Percentiles rank a stretch among this genome's conserved stretches.
Conservation (phyloP, 805 yeast species). For the Starmera quercuum region DNA sequence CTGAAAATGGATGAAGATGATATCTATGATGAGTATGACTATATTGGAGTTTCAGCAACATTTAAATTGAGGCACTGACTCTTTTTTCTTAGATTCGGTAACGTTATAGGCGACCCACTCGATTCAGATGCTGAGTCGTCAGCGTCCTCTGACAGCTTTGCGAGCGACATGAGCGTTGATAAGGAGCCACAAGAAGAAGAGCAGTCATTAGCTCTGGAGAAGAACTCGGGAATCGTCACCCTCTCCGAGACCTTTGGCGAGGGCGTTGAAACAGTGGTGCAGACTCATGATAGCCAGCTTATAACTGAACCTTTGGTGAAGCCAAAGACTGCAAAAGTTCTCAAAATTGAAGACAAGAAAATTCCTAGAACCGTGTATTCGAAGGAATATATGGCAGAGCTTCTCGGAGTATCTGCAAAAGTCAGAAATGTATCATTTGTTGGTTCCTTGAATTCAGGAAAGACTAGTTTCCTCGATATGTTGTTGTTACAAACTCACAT, state of each 20-base stretch:
- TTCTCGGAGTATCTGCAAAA: constrained; percentile 49
- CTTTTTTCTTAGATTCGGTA: constrained; percentile 42
- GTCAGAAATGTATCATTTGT: constrained; percentile 67
- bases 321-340: constrained; percentile 35
- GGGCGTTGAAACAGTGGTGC: constrained; percentile 59
- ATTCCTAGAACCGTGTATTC: constrained; percentile 58
- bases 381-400: constrained; percentile 49
- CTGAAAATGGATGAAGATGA: constrained; percentile 45
- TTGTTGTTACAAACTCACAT: constrained; percentile 61
- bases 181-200: constrained; percentile 5
- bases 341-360: constrained; percentile 40
- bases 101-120: constrained; percentile 45
- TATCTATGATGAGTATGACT: constrained; percentile 60
- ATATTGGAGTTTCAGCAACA: background rate
- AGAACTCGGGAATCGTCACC: constrained; percentile 34
- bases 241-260: constrained; percentile 44
- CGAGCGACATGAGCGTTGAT: constrained; percentile 1
- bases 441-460: constrained; percentile 84
- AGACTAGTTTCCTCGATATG: constrained; percentile 69
- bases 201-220: constrained; percentile 35
- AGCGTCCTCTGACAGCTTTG: constrained; percentile 7
- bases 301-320: constrained; percentile 58
- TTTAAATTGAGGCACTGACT: background rate
- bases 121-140: constrained; percentile 39
- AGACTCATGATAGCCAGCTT: constrained; percentile 44